These are phyloP conservation scores for Diaporthe aspalathi DNA, from an alignment of 2,329 filamentous ascomycete genomes.

Conservation along the genomic window DNA sequence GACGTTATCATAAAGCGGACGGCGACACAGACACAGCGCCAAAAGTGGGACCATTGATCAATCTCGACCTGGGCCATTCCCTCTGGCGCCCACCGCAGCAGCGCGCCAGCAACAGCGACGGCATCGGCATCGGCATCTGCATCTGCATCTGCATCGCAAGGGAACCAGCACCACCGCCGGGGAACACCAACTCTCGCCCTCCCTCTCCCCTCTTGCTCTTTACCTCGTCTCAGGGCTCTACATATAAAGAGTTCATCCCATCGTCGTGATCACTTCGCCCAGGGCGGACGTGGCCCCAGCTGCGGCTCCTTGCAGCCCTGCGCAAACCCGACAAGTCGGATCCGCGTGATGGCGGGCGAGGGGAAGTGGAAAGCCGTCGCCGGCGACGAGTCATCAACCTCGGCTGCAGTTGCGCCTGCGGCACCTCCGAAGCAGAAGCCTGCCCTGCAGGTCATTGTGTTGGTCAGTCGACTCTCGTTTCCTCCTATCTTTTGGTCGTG, in stretches of 20 bases:
- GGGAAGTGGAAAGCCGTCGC: constrained; percentile 34
- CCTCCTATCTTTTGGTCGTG: constrained; percentile 13
- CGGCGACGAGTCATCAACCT: constrained; percentile 34
- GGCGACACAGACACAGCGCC: constrained; percentile 28
- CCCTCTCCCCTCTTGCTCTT: neutral
- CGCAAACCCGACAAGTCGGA: constrained; percentile 30
- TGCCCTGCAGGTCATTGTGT: constrained; percentile 78
- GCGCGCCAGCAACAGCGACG: neutral
- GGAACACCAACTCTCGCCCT: neutral
- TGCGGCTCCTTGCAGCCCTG: constrained; percentile 33
- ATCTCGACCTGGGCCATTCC: constrained; percentile 28
- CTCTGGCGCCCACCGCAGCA: neutral
- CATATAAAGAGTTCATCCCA: constrained; percentile 26
- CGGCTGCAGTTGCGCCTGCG: constrained; percentile 30
- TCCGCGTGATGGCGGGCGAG: constrained; percentile 36
- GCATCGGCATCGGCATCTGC: neutral
- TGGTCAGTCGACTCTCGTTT: constrained; percentile 65
- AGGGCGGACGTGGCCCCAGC: constrained; percentile 28
- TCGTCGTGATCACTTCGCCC: neutral
- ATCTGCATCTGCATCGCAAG: too few relatives aligned
- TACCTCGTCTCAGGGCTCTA: constrained; percentile 2
- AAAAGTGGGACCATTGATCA: constrained; percentile 28
- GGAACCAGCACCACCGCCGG: neutral
- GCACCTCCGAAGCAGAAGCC: constrained; percentile 49
- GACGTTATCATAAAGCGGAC: constrained; percentile 25